Evolutionary conservation across 1,139 yeast genomes (phyloP), one percentile per base, ranked within the genome.

Genomic region (Geotrichum carabidarum): DNA sequence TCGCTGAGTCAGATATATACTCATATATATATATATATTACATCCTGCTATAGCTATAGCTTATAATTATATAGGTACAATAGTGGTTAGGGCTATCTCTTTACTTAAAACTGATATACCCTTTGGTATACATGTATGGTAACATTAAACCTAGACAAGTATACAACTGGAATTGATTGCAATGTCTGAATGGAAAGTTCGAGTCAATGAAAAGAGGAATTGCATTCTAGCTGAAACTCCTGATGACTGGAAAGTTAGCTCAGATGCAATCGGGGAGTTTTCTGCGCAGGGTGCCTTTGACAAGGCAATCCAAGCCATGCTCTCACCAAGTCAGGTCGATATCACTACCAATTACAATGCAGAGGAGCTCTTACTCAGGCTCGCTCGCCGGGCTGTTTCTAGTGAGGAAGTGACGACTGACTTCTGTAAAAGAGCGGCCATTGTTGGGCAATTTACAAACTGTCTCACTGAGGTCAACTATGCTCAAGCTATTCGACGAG

Each of bases 351-450:
- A 59, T 49, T 59, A 62, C 53, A 65, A 61, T 17, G 64, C 68
- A 2, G 59, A 63, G 37, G 67, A 63, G 34, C 69, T 77, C 58
- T 71, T 71, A 12, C 65, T 65, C 17, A 67, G 72, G 56, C 73
- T 80, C 36, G 73, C 73, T 30, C 53, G 50, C 12, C 79, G 80
- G 3, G 64, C 70, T 51, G 65, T 74, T 58, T 67, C 79, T 1
- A 72, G 83, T 1, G 71, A 68, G 22, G 74, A 75, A 17, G 78
- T 79, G 5, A 65, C 78, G 0, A 53, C 63, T 56, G 85, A 86
- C 0, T 82, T 76, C 63, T 80, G 82, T 53, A 81, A 78, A 58
- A 71, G 85, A 59, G 78, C 84, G 6, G 77, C 82, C 0, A 69
- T 81, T 57, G 78, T 67, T 2, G 66, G 63, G 49, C 69, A 66